Base-by-base conservation (phyloP, 108 stramenopile genomes). In the Cyclotella distinguenda region DNA sequence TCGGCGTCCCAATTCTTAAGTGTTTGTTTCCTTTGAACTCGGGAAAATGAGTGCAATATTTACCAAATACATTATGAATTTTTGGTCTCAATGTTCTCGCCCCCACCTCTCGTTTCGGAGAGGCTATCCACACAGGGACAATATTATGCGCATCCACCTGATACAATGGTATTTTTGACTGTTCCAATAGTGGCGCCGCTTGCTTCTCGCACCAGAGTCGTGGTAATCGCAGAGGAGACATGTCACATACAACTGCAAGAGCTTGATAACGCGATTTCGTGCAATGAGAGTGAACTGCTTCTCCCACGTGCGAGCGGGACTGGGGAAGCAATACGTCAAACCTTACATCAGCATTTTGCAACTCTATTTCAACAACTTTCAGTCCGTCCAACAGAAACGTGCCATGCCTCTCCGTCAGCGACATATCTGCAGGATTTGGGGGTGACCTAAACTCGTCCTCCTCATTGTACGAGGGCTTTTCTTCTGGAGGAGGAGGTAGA, bases 71-170 rank as follows among this genome's bases (percentile, higher is more conserved):
- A n/a, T 79, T 82, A 63, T 96, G 72, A 39, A 99, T 96, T 68
- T 95, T 97, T 6, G 90, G 83, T 56, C 99, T 88, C 49, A 99
- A 81, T 2, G 99, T 99, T 6, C 97, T 82, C 7, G 99, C 99
- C 46, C 89, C 92, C n/a, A 89, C 93, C 82, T 99, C 95, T 60
- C 90, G 75, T 74, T 97, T 97, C 28, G 74, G 74, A 3, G 88
- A 83, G 2, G 97, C 96, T 31, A 78, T 67, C 99, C 99, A 99
- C 10, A 95, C 93, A 1, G 99, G 99, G 15, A 98, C 97, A 34
- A 99, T 76, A 57, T 99, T 99, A 78, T 97, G 96, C 0, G 99
- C 96, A 72, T 99, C 99, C n/a, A 97, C 95, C 58, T 95, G 91
- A 72, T 69, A 83, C 46, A 98, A 45, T 8, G 99, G 95, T 25